Conservation (phyloP, 768 basidiomycete species). For the Psilocybe subaeruginosa region DNA sequence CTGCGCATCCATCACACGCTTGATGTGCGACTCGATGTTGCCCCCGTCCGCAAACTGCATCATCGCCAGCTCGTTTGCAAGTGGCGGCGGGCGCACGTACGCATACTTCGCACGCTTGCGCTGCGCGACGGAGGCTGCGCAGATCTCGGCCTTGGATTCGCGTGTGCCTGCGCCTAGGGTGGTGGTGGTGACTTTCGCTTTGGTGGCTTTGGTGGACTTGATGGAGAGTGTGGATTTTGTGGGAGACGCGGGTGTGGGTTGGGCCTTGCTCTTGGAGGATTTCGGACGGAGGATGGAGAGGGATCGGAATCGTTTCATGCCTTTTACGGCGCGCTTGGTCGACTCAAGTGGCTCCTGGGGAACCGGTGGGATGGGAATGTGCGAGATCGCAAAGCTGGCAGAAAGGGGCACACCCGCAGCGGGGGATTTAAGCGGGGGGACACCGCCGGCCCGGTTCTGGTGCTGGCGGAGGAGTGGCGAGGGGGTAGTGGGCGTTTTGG, state of each 20-base stretch:
- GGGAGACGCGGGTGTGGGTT: conserved; percentile 22
- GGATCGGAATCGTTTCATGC: conserved; percentile 36
- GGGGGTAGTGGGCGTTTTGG: conserved; percentile 51
- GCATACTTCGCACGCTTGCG: conserved; percentile 59
- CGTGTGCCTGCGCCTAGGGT: conserved; percentile 3
- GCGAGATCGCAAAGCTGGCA: conserved; percentile 16
- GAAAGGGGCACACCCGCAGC: conserved; percentile 18
- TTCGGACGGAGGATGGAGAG: conserved; percentile 50
- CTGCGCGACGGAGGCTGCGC: conserved; percentile 35
- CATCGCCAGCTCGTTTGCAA: conserved; percentile 67
- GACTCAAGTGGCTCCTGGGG: conserved; percentile 11
- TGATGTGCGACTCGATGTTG: conserved; percentile 52
- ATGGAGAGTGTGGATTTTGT: conserved; percentile 13
- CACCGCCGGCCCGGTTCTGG: conserved; percentile 8
- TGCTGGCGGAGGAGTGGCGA: conserved; percentile 31
- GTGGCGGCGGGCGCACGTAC: conserved; percentile 46
- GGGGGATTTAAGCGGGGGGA: conserved; percentile 4
- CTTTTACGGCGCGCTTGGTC: conserved; percentile 15
- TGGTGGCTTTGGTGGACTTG: neutral
- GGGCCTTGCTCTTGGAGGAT: conserved; percentile 32
- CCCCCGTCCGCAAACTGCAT: conserved; percentile 76
- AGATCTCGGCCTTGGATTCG: conserved; percentile 20
- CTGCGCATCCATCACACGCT: conserved; percentile 56
- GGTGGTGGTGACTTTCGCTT: conserved; percentile 16
- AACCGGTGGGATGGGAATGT: conserved; percentile 26